Evolutionary conservation across 2,329 filamentous ascomycete species (phyloP).

Genomic region (Epichloe brachyelytri): DNA sequence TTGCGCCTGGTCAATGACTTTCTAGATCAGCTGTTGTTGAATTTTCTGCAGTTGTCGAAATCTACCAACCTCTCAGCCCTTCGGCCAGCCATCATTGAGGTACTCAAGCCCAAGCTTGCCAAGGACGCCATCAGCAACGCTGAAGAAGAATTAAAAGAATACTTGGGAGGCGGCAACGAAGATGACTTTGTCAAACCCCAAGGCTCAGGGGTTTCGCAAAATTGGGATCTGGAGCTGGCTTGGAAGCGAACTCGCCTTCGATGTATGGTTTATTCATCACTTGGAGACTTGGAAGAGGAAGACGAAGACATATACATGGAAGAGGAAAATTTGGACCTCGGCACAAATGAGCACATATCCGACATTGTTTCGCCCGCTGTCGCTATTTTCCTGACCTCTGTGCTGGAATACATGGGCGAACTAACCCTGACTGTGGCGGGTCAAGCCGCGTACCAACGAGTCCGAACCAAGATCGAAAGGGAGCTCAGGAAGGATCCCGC

Average conservation of each 20-base stretch:
- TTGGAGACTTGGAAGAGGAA: conserved; percentile 95
- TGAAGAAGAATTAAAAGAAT: conserved; percentile 78
- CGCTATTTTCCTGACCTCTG: conserved; percentile 90
- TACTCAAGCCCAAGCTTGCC: conserved; percentile 80
- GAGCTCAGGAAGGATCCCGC: conserved; percentile 39
- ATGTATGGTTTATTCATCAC: conserved; percentile 95
- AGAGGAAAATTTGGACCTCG: conserved; percentile 57
- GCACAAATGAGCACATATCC: conserved; percentile 42
- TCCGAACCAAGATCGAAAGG: conserved; percentile 45
- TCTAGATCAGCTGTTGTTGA: conserved; percentile 85
- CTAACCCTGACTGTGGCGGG: conserved; percentile 79
- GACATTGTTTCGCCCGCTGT: conserved; percentile 76
- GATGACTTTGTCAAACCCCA: conserved; percentile 53
- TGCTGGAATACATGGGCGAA: conserved; percentile 88
- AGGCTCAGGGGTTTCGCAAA: conserved; percentile 33
- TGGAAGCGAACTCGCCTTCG: conserved; percentile 89
- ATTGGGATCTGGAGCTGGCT: conserved; percentile 82
- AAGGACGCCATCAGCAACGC: conserved; percentile 71
- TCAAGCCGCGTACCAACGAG: conserved; percentile 65
- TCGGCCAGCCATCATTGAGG: conserved; percentile 70
- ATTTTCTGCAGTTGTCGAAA: conserved; percentile 67
- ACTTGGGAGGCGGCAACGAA: conserved; percentile 66
- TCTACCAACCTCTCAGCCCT: conserved; percentile 65
- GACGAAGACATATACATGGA: conserved; percentile 86
- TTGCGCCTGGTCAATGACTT: conserved; percentile 79